Conservation (phyloP, 495 filamentous ascomycete genomes). For the Coniosporium apollinis region DNA sequence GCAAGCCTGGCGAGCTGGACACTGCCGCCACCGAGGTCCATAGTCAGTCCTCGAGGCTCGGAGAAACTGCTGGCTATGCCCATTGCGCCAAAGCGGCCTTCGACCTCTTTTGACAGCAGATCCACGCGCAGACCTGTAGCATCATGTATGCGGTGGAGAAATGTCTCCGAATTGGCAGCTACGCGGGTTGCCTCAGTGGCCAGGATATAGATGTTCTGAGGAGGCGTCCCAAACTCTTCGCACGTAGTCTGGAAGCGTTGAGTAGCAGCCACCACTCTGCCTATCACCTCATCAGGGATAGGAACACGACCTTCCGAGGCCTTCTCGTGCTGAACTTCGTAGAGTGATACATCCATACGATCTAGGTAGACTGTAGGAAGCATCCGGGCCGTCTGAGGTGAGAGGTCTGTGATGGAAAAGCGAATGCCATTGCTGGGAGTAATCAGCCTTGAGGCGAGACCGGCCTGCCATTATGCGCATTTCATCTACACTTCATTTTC, state of each 20-base stretch:
- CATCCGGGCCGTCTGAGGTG: slow-evolving; percentile 49
- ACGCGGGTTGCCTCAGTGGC: slow-evolving; percentile 81
- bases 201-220: slow-evolving; percentile 49
- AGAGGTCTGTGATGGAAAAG: slow-evolving; percentile 73
- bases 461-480: background rate
- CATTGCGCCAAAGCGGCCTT: slow-evolving; percentile 69
- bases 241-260: slow-evolving; percentile 61
- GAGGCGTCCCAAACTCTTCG: slow-evolving; percentile 46
- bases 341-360: slow-evolving; percentile 69
- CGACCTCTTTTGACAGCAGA: slow-evolving; percentile 60
- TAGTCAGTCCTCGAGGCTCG: slow-evolving; percentile 51
- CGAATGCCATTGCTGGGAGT: slow-evolving; percentile 73
- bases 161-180: slow-evolving; percentile 53
- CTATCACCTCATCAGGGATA: slow-evolving; percentile 49
- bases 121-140: slow-evolving; percentile 48
- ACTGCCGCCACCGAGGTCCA: slow-evolving; percentile 83
- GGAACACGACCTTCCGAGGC: slow-evolving; percentile 27
- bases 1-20: slow-evolving; percentile 80
- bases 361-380: slow-evolving; percentile 63
- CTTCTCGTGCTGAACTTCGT: slow-evolving; percentile 54
- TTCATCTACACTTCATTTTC: background rate
- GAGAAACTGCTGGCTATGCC: slow-evolving; percentile 65
- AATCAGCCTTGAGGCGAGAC: no score
- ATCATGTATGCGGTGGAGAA: slow-evolving; percentile 43
- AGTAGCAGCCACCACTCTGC: slow-evolving; percentile 43